These are phyloP conservation scores for Chamaecrista fasciculata DNA, from an alignment of 306 rosid genomes.

Conservation along the genomic window DNA sequence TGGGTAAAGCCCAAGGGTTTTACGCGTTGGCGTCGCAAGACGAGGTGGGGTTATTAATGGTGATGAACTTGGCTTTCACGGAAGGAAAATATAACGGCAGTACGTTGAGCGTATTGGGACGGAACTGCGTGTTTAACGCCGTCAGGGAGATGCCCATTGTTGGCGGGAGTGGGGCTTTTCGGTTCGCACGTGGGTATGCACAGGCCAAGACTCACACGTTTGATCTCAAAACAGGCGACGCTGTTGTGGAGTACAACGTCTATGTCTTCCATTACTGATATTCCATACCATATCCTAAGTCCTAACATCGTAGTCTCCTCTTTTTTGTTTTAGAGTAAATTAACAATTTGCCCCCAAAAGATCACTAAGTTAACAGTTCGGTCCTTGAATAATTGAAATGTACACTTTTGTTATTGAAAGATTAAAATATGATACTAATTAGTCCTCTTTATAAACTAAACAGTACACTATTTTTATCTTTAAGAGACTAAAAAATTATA, in stretches of 20 bases:
- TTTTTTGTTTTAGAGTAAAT: too few species aligned
- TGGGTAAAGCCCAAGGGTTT: slow-evolving; percentile 44
- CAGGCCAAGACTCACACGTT: slow-evolving; percentile 38
- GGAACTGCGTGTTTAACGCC: slow-evolving; percentile 14
- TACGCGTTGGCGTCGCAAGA: slow-evolving; percentile 37
- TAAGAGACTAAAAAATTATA: too few species aligned
- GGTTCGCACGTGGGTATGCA: slow-evolving; percentile 62
- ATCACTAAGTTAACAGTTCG: too few species aligned
- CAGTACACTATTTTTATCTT: too few species aligned
- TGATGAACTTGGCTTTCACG: slow-evolving; percentile 32
- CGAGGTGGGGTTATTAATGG: slow-evolving; percentile 30
- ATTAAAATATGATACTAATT: too few species aligned
- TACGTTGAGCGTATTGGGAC: slow-evolving; percentile 39
- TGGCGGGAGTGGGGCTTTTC: slow-evolving; percentile 50
- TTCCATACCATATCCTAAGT: too few species aligned
- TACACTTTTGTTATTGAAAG: too few species aligned
- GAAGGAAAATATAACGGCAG: slow-evolving; percentile 43
- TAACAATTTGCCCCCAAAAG: too few species aligned
- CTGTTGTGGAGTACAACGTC: slow-evolving; percentile 52
- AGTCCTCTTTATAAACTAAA: too few species aligned
- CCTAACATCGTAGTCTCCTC: too few species aligned
- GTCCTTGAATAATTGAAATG: too few species aligned
- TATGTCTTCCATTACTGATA: slow-evolving; percentile 51
- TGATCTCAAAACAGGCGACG: slow-evolving; percentile 31
- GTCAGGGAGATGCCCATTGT: slow-evolving; percentile 47